Percentiles rank a stretch among this genome's conserved stretches.
These are phyloP conservation scores for Phallus indusiatus DNA, from an alignment of 768 basidiomycete genomes.

Conservation along the genomic window DNA sequence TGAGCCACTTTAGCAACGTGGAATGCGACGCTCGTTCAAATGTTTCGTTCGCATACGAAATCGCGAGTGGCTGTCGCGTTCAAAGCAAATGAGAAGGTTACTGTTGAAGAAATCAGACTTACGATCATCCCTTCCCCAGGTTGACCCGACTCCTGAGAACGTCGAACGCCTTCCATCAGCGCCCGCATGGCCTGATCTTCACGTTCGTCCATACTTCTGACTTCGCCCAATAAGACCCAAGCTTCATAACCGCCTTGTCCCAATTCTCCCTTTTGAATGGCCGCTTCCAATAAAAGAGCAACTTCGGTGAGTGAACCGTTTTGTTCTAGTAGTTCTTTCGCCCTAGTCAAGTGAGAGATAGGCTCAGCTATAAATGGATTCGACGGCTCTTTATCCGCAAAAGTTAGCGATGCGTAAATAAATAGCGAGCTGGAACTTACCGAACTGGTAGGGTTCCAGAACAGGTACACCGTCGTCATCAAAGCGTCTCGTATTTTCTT, in stretches of 20 bases:
- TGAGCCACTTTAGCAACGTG: conserved; percentile 80
- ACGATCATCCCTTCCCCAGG: conserved; percentile 69
- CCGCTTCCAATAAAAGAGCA: conserved; percentile 80
- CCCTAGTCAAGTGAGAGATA: conserved; percentile 49
- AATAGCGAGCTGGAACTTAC: conserved; percentile 32
- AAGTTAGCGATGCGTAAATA: not conserved
- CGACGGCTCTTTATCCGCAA: conserved; percentile 42
- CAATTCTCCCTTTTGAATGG: conserved; percentile 72
- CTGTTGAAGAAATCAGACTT: conserved; percentile 19
- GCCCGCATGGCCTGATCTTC: conserved; percentile 79
- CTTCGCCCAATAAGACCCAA: conserved; percentile 89
- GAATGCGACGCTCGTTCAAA: conserved; percentile 80
- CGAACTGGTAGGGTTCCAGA: conserved; percentile 66
- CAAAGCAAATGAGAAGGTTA: not conserved
- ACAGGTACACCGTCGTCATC: conserved; percentile 70
- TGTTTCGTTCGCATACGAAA: conserved; percentile 92
- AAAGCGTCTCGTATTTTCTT: conserved; percentile 34
- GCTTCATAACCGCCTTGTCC: conserved; percentile 80
- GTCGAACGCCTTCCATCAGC: conserved; percentile 58
- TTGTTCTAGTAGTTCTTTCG: conserved; percentile 64
- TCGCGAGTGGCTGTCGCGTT: conserved; percentile 69
- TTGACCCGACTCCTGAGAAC: conserved; percentile 55
- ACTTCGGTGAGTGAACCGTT: conserved; percentile 87
- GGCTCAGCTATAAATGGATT: conserved; percentile 57
- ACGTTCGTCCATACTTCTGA: conserved; percentile 81